These are phyloP conservation scores for Globisporangium viniferum DNA, from an alignment of 352 stramenopile species.

Conservation along the genomic window DNA sequence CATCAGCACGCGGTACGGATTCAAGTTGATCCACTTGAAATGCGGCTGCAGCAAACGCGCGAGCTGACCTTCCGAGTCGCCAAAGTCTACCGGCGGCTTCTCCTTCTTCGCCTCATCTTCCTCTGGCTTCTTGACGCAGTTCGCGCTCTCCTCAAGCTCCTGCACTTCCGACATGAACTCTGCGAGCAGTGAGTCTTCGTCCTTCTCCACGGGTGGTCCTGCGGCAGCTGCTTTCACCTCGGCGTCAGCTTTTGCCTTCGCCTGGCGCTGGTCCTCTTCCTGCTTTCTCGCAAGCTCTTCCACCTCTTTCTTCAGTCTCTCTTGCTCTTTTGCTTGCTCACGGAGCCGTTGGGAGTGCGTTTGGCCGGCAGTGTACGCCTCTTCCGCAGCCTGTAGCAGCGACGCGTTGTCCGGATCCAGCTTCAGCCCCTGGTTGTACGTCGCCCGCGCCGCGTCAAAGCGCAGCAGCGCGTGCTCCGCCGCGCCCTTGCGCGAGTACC, in stretches of 20 bases:
- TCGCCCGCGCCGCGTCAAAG: conserved; percentile 67
- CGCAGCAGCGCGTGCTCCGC: conserved; percentile 72
- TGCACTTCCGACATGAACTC: conserved; percentile 87
- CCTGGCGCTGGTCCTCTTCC: conserved; percentile 19
- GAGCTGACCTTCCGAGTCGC: conserved; percentile 58
- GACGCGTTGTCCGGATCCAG: conserved; percentile 73
- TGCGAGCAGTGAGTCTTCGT: conserved; percentile 64
- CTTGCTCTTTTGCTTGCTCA: conserved; percentile 47
- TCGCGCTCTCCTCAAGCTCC: conserved; percentile 70
- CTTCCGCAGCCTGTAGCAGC: conserved; percentile 58
- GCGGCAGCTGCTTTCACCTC: conserved; percentile 16
- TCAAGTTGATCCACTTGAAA: conserved; percentile 89
- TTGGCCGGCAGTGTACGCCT: conserved; percentile 70
- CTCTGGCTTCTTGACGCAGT: conserved; percentile 71
- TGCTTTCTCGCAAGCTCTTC: conserved; percentile 27
- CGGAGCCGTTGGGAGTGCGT: conserved; percentile 56
- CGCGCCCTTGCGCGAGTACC: conserved; percentile 81
- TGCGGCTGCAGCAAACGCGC: conserved; percentile 63
- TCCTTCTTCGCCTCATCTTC: conserved; percentile 35
- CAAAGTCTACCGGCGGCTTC: conserved; percentile 67
- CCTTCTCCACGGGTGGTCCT: conserved; percentile 16
- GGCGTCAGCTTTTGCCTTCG: conserved; percentile 19
- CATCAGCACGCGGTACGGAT: conserved; percentile 87
- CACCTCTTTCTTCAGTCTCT: conserved; percentile 33
- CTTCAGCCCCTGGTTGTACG: conserved; percentile 65